Evolutionary conservation across 2,329 filamentous ascomycete species (phyloP), one percentile per base, ranked within the genome.

Genomic region (Venturia nashicola): DNA sequence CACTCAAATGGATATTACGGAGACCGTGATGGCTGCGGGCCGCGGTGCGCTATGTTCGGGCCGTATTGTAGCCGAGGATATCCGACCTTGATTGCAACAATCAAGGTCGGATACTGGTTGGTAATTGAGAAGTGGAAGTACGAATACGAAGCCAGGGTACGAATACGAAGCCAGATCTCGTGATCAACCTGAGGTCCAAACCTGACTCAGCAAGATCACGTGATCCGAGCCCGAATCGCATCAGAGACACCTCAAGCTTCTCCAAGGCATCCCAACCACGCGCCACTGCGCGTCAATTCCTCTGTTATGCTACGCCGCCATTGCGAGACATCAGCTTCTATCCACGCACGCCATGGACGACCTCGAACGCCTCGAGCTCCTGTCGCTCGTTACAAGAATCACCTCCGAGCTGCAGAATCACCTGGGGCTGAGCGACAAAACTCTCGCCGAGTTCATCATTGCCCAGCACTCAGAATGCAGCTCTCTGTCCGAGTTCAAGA

Each of bases 351-450:
- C 70, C 68, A 96, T 97, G 91, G 91, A 96, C 73, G 93, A 97
- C 72, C 83, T 99, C 69, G 85, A 90, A 75, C 89, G 90, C 70
- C 86, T 99, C 73, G 94, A 99, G 81, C 82, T 95, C 66, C 83
- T 99, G 63, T 96, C 92, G 70, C 86, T 99, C 71, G 91, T 97
- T 64, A 94, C 91, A 61, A 96, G 93, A 75, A 91, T 99, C 70
- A 91, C 91, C 16, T 93, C 89, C 20, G 94, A 99, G 76, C 82
- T 99, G 62, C 88, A 96, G 71, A 99, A 99, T 72, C 90, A 99
- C 76, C 77, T 97, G 65, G 91, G 92, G 64, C 86, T 97, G 70
- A 89, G 84, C 73, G 92, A 99, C 77, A 97, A 96, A 76, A 96
- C 91, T 5, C 85, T 99, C 34, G 92, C 94, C 69, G 94, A 99